phyloP scores from a whole-genome alignment of 306 rosid genomes.

The Casuarina glauca region DNA sequence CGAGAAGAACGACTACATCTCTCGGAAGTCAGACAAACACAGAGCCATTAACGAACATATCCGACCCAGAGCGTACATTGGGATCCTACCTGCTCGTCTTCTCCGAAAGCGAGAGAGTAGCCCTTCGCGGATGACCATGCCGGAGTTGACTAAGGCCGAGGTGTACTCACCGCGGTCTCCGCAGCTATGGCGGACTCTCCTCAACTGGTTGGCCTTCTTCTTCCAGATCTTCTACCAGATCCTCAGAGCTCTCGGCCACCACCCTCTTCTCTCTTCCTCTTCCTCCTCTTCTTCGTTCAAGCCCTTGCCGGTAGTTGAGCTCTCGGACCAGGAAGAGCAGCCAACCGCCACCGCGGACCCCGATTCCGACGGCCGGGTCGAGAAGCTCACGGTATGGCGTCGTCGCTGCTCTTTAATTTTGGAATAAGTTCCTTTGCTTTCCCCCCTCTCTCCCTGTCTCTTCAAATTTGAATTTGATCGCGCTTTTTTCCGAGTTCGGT shows the following conservation, averaged over 20 bases:
- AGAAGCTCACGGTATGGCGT: constrained; percentile 65
- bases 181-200: constrained; percentile 73
- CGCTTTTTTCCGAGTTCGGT: neutral
- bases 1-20: constrained; percentile 43
- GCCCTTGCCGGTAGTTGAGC: constrained; percentile 76
- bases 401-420: neutral
- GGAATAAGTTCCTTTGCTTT: neutral
- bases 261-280: constrained; percentile 70
- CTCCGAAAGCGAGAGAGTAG: neutral
- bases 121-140: constrained; percentile 36
- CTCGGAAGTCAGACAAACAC: constrained; percentile 13
- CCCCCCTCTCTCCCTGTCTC: neutral
- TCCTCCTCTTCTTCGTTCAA: constrained; percentile 69
- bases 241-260: constrained; percentile 79
- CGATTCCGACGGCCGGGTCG: constrained; percentile 28
- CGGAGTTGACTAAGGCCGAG: constrained; percentile 94
- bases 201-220: constrained; percentile 83
- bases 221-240: constrained; percentile 85
- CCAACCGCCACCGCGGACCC: constrained; percentile 28
- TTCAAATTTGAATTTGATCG: neutral
- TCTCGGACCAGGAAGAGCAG: constrained; percentile 40
- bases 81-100: neutral
- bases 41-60: neutral
- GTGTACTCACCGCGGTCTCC: constrained; percentile 64
- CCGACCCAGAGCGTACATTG: neutral